Evolutionary conservation across 441 rosid species (phyloP).

Genomic region (Corymbia calophylla): DNA sequence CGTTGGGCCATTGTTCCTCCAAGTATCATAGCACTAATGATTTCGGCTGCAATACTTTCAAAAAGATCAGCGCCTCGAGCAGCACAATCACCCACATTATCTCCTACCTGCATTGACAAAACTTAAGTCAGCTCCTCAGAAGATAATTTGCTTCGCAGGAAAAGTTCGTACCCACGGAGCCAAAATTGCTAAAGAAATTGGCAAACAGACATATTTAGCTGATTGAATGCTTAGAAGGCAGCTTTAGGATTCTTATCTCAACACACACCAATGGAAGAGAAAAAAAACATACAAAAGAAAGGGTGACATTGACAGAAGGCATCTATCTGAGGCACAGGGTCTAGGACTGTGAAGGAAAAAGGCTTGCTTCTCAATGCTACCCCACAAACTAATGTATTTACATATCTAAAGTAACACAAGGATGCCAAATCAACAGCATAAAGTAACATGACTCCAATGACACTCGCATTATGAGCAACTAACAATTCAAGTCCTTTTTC

Average conservation of each 20-base stretch:
- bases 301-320: background rate
- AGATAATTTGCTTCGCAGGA: background rate
- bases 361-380: background rate
- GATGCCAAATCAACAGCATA: background rate
- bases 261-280: background rate
- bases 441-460: background rate
- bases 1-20: constrained; percentile 97
- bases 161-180: background rate
- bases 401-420: background rate
- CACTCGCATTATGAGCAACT: background rate
- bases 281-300: background rate
- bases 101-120: constrained; percentile 62
- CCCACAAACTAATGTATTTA: background rate
- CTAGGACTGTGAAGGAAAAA: background rate
- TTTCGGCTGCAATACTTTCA: constrained; percentile 99
- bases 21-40: constrained; percentile 97
- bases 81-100: constrained; percentile 99
- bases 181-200: background rate
- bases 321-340: background rate
- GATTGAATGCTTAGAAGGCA: background rate
- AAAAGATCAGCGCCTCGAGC: constrained; percentile 99
- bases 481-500: background rate
- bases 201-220: background rate
- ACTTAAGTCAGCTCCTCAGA: background rate
- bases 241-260: background rate